A percentile compares a stretch with the other conserved stretches of the same genome.
Conservation (phyloP, 2,329 filamentous ascomycete genomes). For the Aspergillus niger region DNA sequence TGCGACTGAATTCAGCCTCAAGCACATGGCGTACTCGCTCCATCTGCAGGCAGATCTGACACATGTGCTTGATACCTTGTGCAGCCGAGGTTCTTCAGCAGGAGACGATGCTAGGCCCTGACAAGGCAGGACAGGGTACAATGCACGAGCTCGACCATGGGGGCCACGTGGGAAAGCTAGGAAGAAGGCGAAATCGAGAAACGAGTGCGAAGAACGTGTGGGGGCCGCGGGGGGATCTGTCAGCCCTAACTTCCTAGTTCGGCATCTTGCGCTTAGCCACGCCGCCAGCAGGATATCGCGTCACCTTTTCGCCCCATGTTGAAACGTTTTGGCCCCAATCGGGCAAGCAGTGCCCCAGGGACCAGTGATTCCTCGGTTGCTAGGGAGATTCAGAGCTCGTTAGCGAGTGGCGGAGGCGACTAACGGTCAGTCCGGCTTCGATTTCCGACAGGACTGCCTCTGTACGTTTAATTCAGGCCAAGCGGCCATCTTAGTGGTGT, state of each 20-base stretch:
- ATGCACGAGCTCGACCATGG: too few relatives aligned
- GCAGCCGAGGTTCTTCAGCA: too few relatives aligned
- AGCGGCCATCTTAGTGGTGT: neutral
- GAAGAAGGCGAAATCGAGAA: too few relatives aligned
- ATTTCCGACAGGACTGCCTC: neutral
- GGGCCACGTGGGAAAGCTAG: too few relatives aligned
- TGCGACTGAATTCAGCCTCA: too few relatives aligned
- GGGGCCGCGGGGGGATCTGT: neutral
- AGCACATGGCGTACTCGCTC: too few relatives aligned
- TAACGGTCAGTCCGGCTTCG: neutral
- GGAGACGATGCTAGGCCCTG: too few relatives aligned
- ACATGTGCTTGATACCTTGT: too few relatives aligned
- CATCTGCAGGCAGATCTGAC: too few relatives aligned
- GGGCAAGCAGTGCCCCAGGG: neutral
- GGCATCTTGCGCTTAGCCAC: too few relatives aligned
- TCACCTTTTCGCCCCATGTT: neutral
- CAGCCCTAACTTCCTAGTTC: neutral
- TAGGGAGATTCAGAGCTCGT: neutral
- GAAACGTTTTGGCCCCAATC: neutral
- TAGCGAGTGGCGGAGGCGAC: neutral
- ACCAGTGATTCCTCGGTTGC: neutral
- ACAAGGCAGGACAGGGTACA: too few relatives aligned
- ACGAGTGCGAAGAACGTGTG: neutral
- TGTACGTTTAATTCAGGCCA: neutral
- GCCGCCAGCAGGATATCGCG: neutral